These are phyloP conservation scores for Populus hybrid DNA, from an alignment of 441 rosid genomes.

Conservation along the genomic window DNA sequence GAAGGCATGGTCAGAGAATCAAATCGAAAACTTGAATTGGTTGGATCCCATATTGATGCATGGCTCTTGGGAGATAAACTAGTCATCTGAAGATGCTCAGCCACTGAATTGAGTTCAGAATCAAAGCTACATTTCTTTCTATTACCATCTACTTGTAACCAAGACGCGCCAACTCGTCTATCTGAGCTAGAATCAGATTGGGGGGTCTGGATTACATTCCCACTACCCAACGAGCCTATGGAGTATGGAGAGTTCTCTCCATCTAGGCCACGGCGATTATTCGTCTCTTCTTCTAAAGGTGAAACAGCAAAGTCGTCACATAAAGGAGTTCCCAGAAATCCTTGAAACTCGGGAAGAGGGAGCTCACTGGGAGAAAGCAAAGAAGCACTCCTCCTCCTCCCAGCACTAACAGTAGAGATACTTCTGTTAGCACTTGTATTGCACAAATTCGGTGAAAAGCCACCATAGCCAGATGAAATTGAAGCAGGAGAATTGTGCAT, in stretches of 20 bases:
- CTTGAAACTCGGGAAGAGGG: slow-evolving; percentile 23
- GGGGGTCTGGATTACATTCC: slow-evolving; percentile 74
- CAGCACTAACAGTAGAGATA: slow-evolving; percentile 20
- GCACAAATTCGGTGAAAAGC: slow-evolving; percentile 40
- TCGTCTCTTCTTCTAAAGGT: slow-evolving; percentile 31
- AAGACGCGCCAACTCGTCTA: slow-evolving; percentile 19
- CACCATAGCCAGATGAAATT: slow-evolving; percentile 23
- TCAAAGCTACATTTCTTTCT: slow-evolving; percentile 25
- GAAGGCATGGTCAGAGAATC: slow-evolving; percentile 49
- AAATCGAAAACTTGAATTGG: slow-evolving; percentile 54
- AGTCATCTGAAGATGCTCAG: slow-evolving; percentile 32
- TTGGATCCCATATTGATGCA: slow-evolving; percentile 41
- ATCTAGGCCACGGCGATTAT: slow-evolving; percentile 16
- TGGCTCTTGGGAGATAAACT: slow-evolving; percentile 46
- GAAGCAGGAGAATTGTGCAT: slow-evolving; percentile 34
- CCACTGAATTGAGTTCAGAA: slow-evolving; percentile 35
- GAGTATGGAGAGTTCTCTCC: slow-evolving; percentile 41
- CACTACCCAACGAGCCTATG: slow-evolving; percentile 43
- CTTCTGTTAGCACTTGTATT: slow-evolving; percentile 28
- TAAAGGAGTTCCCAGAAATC: slow-evolving; percentile 29
- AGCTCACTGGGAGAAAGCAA: slow-evolving; percentile 39
- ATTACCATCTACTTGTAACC: slow-evolving; percentile 22
- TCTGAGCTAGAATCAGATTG: slow-evolving; percentile 51
- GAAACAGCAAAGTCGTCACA: slow-evolving; percentile 23
- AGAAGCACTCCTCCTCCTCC: slow-evolving; percentile 30